phyloP scores from a whole-genome alignment of 2,329 filamentous ascomycete genomes.

The Plenodomus tracheiphilus region DNA sequence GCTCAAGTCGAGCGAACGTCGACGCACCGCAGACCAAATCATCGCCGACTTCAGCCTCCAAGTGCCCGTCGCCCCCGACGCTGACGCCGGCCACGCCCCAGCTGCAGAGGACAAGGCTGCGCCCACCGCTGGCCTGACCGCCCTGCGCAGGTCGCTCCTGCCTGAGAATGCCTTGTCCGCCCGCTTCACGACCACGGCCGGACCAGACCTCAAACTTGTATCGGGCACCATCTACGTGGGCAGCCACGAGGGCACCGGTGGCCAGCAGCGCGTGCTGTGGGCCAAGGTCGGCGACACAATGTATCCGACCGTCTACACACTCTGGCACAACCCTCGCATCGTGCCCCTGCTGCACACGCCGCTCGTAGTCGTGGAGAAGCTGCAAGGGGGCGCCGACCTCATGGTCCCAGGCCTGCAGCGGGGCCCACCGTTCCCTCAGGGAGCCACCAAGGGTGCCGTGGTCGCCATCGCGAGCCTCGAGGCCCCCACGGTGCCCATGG shows the following conservation, averaged over 20 bases:
- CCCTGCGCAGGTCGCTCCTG: conserved; percentile 62
- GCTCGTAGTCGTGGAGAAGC: conserved; percentile 63
- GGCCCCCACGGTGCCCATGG: conserved; percentile 63
- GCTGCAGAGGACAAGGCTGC: conserved; percentile 47
- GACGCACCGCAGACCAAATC: conserved; percentile 68
- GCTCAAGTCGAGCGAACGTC: conserved; percentile 67
- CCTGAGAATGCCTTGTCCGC: conserved; percentile 66
- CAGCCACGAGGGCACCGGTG: conserved; percentile 53
- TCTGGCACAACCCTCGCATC: conserved; percentile 66
- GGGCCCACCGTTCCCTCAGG: conserved; percentile 64
- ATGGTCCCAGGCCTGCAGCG: conserved; percentile 70
- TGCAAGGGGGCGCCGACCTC: conserved; percentile 66
- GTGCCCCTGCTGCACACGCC: conserved; percentile 68
- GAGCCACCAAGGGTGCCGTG: conserved; percentile 62
- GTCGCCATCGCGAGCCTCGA: conserved; percentile 66
- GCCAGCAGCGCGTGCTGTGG: conserved; percentile 66
- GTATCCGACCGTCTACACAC: conserved; percentile 64
- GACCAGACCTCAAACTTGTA: conserved; percentile 63
- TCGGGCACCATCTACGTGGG: conserved; percentile 69
- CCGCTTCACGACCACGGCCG: conserved; percentile 67
- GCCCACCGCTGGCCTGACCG: conserved; percentile 51
- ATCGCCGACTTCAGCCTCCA: conserved; percentile 63
- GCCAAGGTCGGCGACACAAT: conserved; percentile 63
- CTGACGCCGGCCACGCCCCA: conserved; percentile 23
- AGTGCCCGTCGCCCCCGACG: conserved; percentile 45